A percentile compares a stretch with the other conserved stretches of the same genome.
Conservation (phyloP, 164 flowering plant species). For the Euptelea pleiosperma region DNA sequence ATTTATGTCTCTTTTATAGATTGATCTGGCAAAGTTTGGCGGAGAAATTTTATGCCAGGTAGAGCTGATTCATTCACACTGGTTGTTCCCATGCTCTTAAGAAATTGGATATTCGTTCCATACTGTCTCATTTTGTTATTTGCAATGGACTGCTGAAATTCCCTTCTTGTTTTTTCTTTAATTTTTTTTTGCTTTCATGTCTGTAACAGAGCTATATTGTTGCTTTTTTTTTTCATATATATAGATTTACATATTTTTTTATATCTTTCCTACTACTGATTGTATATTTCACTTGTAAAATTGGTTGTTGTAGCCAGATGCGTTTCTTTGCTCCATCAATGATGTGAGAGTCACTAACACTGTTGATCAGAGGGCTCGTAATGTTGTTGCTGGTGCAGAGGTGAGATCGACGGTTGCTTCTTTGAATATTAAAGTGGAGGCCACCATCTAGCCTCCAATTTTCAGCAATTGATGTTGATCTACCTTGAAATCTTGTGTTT, state of each 20-base stretch:
- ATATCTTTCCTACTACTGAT: neutral
- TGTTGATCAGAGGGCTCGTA: conserved; percentile 74
- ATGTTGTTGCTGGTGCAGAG: conserved; percentile 64
- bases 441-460: neutral
- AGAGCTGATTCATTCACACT: conserved; percentile 18
- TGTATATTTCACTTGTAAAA: conserved; percentile 11
- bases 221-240: conserved; percentile 4
- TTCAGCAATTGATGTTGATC: conserved; percentile 5
- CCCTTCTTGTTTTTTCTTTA: neutral
- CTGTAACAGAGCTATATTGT: neutral
- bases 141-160: too few relatives aligned
- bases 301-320: conserved; percentile 88
- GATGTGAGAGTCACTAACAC: conserved; percentile 85
- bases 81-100: too few relatives aligned
- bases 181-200: too few relatives aligned
- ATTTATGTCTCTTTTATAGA: conserved; percentile 38
- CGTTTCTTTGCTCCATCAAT: conserved; percentile 91
- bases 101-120: too few relatives aligned
- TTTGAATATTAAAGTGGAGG: neutral
- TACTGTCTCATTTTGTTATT: too few relatives aligned
- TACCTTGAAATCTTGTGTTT: too few relatives aligned
- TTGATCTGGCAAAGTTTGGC: conserved; percentile 85
- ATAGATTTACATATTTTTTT: too few relatives aligned
- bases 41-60: conserved; percentile 97
- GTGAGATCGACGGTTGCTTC: conserved; percentile 37